Evolutionary conservation across 768 basidiomycete species (phyloP).

Genomic region (Podaxis mareebaensis): DNA sequence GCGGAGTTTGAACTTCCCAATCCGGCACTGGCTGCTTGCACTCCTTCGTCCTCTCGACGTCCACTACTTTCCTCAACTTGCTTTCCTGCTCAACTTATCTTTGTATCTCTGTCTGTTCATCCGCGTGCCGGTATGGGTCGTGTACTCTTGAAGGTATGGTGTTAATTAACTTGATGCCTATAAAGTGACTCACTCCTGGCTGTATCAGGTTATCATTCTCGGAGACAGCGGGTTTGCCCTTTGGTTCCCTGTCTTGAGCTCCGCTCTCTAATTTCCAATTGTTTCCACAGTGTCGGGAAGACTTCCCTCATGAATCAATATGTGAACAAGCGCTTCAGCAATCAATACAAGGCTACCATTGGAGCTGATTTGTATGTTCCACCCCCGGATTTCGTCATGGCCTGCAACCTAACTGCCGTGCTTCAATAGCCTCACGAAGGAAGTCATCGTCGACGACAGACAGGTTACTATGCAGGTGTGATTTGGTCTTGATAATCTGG

Average conservation of each 20-base stretch:
- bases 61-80: constrained; percentile 17
- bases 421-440: constrained; percentile 81
- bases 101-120: constrained; percentile 21
- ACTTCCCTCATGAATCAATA: constrained; percentile 99
- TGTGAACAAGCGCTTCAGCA: constrained; percentile 99
- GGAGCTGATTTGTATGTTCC: constrained; percentile 89
- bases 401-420: constrained; percentile 23
- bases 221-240: constrained; percentile 88
- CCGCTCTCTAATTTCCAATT: constrained; percentile 19
- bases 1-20: constrained; percentile 46
- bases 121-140: constrained; percentile 63
- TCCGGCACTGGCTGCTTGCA: constrained; percentile 25
- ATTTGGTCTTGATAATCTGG: not conserved
- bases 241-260: constrained; percentile 14
- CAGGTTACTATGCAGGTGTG: constrained; percentile 97
- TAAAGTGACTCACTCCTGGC: constrained; percentile 7
- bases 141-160: constrained; percentile 77
- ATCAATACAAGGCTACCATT: constrained; percentile 99
- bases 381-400: constrained; percentile 17
- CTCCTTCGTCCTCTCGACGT: constrained; percentile 19
- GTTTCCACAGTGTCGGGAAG: constrained; percentile 81
- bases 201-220: constrained; percentile 89
- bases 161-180: not conserved
- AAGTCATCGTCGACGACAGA: constrained; percentile 97
- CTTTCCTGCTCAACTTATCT: constrained; percentile 20